Conservation (phyloP, 768 basidiomycete genomes). For the Panaeolus cyanescens region DNA sequence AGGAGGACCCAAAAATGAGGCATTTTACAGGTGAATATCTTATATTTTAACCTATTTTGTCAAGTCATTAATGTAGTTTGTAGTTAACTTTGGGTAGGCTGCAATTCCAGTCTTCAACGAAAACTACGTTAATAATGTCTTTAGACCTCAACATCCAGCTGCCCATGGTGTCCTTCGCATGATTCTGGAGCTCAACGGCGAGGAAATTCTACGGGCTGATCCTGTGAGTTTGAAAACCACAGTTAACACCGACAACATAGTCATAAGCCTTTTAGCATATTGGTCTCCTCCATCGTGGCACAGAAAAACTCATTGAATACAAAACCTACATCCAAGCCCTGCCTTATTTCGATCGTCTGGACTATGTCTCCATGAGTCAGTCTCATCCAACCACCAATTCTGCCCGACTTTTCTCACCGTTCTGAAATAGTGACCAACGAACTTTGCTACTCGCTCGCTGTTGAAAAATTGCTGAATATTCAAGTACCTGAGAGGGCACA, state of each 20-base stretch:
- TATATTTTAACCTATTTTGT: neutral
- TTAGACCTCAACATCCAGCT: constrained; percentile 94
- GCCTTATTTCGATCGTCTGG: constrained; percentile 98
- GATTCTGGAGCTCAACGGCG: constrained; percentile 97
- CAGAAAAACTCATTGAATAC: constrained; percentile 98
- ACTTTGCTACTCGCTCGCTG: constrained; percentile 94
- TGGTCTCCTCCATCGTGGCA: constrained; percentile 94
- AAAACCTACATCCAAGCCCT: constrained; percentile 98
- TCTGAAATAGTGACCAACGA: constrained; percentile 89
- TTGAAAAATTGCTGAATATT: constrained; percentile 97
- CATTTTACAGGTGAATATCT: constrained; percentile 84
- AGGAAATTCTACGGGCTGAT: constrained; percentile 88
- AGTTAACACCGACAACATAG: neutral
- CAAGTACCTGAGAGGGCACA: constrained; percentile 96
- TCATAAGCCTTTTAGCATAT: constrained; percentile 64
- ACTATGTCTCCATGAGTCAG: constrained; percentile 99
- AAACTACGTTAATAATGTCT: constrained; percentile 7
- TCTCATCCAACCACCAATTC: constrained; percentile 9
- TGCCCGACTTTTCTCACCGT: neutral
- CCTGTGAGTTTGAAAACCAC: constrained; percentile 51
- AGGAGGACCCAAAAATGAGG: constrained; percentile 79
- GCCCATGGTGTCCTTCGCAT: constrained; percentile 98
- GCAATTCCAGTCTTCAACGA: neutral
- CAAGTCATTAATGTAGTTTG: constrained; percentile 10
- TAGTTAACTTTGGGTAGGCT: constrained; percentile 92